Conservation (phyloP, 2,329 filamentous ascomycete genomes). For the Fusarium coffeatum region DNA sequence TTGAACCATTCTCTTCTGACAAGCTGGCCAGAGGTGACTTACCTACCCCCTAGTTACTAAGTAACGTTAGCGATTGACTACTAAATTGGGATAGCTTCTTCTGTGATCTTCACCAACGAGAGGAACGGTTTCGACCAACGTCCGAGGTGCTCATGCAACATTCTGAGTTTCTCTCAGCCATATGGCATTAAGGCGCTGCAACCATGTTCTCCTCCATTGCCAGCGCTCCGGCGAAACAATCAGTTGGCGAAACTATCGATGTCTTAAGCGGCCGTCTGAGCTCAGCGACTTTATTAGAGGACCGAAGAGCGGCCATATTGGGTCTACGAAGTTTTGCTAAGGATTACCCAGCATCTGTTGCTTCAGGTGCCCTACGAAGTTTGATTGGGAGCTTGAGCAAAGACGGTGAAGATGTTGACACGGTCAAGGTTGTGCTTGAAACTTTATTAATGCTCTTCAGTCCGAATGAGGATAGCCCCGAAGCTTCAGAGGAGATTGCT, state of each 20-base stretch:
- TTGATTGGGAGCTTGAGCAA: conserved; percentile 87
- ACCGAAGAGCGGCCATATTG: conserved; percentile 91
- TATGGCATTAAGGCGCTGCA: conserved; percentile 48
- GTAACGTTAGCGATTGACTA: conserved; percentile 8
- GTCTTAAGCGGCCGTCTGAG: conserved; percentile 87
- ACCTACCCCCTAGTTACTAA: not conserved
- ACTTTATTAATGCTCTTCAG: conserved; percentile 93
- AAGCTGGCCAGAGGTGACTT: conserved; percentile 39
- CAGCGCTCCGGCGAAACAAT: conserved; percentile 90
- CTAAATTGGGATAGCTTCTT: conserved; percentile 28
- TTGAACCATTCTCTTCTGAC: conserved; percentile 33
- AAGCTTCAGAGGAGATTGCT: conserved; percentile 95
- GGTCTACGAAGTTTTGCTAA: conserved; percentile 96
- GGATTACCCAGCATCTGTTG: conserved; percentile 93
- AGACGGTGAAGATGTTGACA: conserved; percentile 95
- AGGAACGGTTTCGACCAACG: conserved; percentile 10
- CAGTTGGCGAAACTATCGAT: conserved; percentile 92
- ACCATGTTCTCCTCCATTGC: conserved; percentile 74
- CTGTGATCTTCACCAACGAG: conserved; percentile 12
- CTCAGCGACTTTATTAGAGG: conserved; percentile 92
- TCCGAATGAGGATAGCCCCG: conserved; percentile 77
- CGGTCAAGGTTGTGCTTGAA: conserved; percentile 93
- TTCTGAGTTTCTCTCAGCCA: conserved; percentile 33
- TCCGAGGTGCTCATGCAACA: conserved; percentile 32
- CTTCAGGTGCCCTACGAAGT: conserved; percentile 89